Conservation (phyloP, 345 rosid genomes). For the Kandelia obovata region DNA sequence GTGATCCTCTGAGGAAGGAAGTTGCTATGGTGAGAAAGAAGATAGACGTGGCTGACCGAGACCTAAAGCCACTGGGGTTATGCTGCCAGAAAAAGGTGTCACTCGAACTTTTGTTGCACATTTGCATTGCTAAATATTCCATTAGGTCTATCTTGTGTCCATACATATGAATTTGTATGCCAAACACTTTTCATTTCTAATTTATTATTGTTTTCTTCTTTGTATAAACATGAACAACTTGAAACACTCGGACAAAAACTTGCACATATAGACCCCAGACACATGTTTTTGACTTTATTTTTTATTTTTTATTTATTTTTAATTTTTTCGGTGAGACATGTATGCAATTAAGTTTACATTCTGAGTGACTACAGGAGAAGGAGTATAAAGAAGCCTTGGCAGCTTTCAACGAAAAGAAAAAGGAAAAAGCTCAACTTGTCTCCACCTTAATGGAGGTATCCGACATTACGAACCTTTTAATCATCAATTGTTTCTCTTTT, state of each 20-base stretch:
- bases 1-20: slow-evolving; percentile 79
- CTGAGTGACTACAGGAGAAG: slow-evolving; percentile 50
- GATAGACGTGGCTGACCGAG: slow-evolving; percentile 59
- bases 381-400: slow-evolving; percentile 63
- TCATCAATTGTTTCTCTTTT: no score
- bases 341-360: neutral
- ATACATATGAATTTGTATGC: no score
- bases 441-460: slow-evolving; percentile 51
- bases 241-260: no score
- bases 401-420: slow-evolving; percentile 74
- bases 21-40: slow-evolving; percentile 59
- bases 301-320: no score
- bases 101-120: neutral
- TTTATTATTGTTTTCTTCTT: neutral
- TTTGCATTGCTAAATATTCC: no score
- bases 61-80: slow-evolving; percentile 67
- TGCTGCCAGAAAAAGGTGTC: slow-evolving; percentile 76
- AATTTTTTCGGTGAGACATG: no score
- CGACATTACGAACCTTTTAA: no score
- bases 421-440: slow-evolving; percentile 54
- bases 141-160: no score
- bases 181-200: neutral
- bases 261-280: no score
- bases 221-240: no score
- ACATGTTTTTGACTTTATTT: no score